Evolutionary conservation across 129 eudicot genomes (phyloP).

Genomic region (Logfia minima): DNA sequence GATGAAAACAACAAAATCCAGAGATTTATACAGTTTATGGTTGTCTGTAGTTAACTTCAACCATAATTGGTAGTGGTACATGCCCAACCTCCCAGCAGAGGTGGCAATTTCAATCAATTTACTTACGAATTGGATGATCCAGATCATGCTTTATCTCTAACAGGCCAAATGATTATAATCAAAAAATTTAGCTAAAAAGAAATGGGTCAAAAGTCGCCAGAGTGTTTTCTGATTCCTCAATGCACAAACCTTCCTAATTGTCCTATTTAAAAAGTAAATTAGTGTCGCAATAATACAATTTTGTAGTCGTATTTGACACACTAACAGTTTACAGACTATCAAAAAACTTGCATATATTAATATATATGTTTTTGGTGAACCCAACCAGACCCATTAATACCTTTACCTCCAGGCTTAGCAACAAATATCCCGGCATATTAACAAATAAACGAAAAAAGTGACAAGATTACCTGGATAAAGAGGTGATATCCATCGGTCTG

Average conservation of each 20-base stretch:
- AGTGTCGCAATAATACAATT: too few relatives aligned
- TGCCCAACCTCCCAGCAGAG: too few relatives aligned
- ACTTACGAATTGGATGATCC: neutral
- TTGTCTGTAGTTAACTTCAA: too few relatives aligned
- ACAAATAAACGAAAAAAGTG: neutral
- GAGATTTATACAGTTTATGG: too few relatives aligned
- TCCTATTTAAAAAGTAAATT: too few relatives aligned
- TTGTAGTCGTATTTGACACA: neutral
- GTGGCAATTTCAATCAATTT: neutral
- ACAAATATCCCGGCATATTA: neutral
- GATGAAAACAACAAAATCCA: too few relatives aligned
- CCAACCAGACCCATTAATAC: neutral
- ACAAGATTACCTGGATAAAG: slow-evolving; percentile 69
- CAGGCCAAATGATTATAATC: neutral
- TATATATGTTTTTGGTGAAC: too few relatives aligned
- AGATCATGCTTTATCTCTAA: neutral
- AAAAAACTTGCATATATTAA: neutral
- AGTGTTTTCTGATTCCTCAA: neutral
- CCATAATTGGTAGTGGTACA: too few relatives aligned
- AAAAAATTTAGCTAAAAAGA: neutral
- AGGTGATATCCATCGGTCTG: slow-evolving; percentile 90
- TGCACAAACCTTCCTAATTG: neutral
- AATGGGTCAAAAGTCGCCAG: neutral
- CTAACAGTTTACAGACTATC: neutral
- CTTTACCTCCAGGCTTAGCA: neutral